phyloP scores from a whole-genome alignment of 768 basidiomycete genomes.

The Tulasnella sp. region DNA sequence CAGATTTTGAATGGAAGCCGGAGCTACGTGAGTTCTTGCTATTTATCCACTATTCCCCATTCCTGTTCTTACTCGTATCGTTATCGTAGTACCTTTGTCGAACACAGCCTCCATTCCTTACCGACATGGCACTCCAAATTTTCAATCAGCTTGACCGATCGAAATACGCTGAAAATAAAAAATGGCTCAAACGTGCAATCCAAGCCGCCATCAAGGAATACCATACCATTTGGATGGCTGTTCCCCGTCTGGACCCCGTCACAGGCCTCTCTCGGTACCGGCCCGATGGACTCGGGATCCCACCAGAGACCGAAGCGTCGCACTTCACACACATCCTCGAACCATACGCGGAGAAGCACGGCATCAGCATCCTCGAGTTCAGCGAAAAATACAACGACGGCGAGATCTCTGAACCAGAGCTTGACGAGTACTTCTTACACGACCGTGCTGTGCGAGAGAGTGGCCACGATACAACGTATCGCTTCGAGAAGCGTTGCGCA shows the following conservation, averaged over 20 bases:
- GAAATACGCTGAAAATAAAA: conserved; percentile 66
- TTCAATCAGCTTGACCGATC: conserved; percentile 90
- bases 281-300: conserved; percentile 89
- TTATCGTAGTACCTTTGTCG: conserved; percentile 72
- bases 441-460: conserved; percentile 95
- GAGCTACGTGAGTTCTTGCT: conserved; percentile 37
- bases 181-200: conserved; percentile 91
- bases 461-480: conserved; percentile 92
- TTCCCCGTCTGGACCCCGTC: conserved; percentile 87
- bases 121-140: conserved; percentile 96
- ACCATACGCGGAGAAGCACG: conserved; percentile 86
- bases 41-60: too few relatives aligned
- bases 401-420: conserved; percentile 65
- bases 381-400: conserved; percentile 92
- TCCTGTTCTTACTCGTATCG: conserved; percentile 23
- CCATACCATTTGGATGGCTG: conserved; percentile 92
- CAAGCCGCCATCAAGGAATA: conserved; percentile 98
- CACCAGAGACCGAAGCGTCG: conserved; percentile 95
- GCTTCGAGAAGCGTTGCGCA: conserved; percentile 95
- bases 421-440: conserved; percentile 97
- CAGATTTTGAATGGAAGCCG: conserved; percentile 88
- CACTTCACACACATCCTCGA: conserved; percentile 98
- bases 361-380: conserved; percentile 90
- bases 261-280: conserved; percentile 92
- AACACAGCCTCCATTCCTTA: conserved; percentile 95